phyloP scores from a whole-genome alignment of 495 filamentous ascomycete genomes.

The Trichoderma parareesei region DNA sequence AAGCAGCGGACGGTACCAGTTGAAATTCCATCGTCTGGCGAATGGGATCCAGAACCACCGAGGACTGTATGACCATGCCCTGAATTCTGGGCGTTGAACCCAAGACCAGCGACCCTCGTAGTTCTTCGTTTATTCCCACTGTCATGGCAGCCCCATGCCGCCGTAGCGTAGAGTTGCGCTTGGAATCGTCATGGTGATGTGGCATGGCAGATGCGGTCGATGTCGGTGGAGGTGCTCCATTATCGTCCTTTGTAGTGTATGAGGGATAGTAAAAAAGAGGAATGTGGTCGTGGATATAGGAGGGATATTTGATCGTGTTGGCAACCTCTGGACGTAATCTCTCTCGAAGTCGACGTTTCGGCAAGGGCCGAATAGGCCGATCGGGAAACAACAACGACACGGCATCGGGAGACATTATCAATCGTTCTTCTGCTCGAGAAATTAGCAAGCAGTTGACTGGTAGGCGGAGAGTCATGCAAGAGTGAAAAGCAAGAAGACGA shows the following conservation, averaged over 20 bases:
- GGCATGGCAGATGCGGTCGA: constrained; percentile 19
- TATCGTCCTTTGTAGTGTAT: constrained; percentile 32
- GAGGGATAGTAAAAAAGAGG: constrained; percentile 73
- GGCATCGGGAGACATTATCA: constrained; percentile 61
- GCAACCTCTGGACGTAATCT: constrained; percentile 77
- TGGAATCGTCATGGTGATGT: constrained; percentile 17
- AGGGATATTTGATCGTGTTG: constrained; percentile 72
- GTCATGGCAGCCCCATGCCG: constrained; percentile 1
- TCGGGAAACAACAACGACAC: constrained; percentile 72
- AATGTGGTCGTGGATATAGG: constrained; percentile 54
- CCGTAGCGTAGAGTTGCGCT: constrained; percentile 18
- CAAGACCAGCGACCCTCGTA: background rate
- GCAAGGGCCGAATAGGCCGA: constrained; percentile 86
- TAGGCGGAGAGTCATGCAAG: background rate
- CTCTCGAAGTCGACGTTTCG: constrained; percentile 76
- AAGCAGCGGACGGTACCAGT: constrained; percentile 35
- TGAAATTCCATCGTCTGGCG: constrained; percentile 4
- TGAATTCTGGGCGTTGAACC: background rate
- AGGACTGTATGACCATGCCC: background rate
- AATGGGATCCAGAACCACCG: background rate
- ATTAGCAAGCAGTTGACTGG: background rate
- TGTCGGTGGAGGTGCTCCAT: constrained; percentile 14
- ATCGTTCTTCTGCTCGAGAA: background rate
- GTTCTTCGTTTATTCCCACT: background rate
- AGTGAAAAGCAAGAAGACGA: background rate